These are phyloP conservation scores for Rubia balearica DNA, from an alignment of 305 asterid genomes.

Conservation along the genomic window DNA sequence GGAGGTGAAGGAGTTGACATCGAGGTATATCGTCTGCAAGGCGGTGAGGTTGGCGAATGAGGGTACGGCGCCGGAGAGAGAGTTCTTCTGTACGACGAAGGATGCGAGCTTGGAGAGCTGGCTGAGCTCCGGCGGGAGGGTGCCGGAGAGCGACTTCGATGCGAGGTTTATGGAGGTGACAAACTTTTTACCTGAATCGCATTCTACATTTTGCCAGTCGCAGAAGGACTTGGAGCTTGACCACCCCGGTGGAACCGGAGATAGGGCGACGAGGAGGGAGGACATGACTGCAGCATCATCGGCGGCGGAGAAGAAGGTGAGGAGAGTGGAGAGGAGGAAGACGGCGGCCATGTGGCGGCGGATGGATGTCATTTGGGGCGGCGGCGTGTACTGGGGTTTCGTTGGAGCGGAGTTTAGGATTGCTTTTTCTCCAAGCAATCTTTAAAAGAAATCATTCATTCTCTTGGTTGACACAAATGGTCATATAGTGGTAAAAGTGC, in stretches of 20 bases:
- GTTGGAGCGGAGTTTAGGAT: not conserved
- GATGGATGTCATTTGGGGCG: slow-evolving; percentile 31
- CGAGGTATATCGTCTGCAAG: slow-evolving; percentile 42
- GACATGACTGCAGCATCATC: slow-evolving; percentile 66
- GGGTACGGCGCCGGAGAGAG: slow-evolving; percentile 62
- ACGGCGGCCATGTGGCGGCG: slow-evolving; percentile 26
- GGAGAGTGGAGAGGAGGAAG: slow-evolving; percentile 23
- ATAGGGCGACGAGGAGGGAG: slow-evolving; percentile 42
- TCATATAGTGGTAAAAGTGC: too few relatives aligned
- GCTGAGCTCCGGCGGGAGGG: slow-evolving; percentile 50
- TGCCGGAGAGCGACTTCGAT: slow-evolving; percentile 49
- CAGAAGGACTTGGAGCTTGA: slow-evolving; percentile 41
- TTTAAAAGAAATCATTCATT: too few relatives aligned
- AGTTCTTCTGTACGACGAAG: slow-evolving; percentile 50
- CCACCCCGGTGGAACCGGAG: slow-evolving; percentile 72
- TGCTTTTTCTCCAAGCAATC: not conserved
- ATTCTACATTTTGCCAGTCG: slow-evolving; percentile 44
- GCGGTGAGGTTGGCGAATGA: slow-evolving; percentile 58
- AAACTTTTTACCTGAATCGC: slow-evolving; percentile 39
- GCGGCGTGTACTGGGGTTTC: not conserved
- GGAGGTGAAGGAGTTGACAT: slow-evolving; percentile 42
- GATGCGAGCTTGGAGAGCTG: slow-evolving; percentile 48
- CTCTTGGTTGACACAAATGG: too few relatives aligned
- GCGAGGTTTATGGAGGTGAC: slow-evolving; percentile 46
- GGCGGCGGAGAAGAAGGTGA: slow-evolving; percentile 35